Evolutionary conservation across 2,329 filamentous ascomycete species (phyloP).

Genomic region (Diaporthe longicolla): DNA sequence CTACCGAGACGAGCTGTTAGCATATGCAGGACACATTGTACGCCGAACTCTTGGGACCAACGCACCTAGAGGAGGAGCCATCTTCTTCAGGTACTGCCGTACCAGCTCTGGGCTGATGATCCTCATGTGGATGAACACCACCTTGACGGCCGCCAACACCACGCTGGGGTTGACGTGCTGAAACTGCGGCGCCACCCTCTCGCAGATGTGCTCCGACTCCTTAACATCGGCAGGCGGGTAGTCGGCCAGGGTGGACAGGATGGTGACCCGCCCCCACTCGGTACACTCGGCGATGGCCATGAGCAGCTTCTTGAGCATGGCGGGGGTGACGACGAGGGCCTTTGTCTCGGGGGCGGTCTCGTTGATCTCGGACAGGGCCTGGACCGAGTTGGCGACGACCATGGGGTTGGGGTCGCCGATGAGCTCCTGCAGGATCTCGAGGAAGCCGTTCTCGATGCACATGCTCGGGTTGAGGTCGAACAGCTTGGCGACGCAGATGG

Average conservation of each 20-base stretch:
- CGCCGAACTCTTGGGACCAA: constrained; percentile 28
- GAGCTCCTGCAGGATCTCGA: constrained; percentile 93
- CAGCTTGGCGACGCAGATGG: constrained; percentile 97
- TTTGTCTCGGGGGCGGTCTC: constrained; percentile 92
- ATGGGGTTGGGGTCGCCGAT: constrained; percentile 98
- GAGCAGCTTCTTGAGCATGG: constrained; percentile 92
- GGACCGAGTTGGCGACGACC: constrained; percentile 98
- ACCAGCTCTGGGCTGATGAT: constrained; percentile 82
- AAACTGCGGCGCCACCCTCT: constrained; percentile 95
- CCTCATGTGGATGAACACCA: constrained; percentile 97
- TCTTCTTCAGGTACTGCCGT: constrained; percentile 94
- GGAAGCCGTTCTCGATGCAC: constrained; percentile 96
- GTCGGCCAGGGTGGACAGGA: constrained; percentile 89
- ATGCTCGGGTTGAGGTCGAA: constrained; percentile 94
- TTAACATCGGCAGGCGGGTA: constrained; percentile 91
- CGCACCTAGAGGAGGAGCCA: constrained; percentile 93
- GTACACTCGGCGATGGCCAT: constrained; percentile 98
- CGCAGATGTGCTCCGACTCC: constrained; percentile 98
- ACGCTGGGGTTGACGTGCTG: constrained; percentile 99
- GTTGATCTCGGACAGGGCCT: constrained; percentile 90
- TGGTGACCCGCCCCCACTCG: constrained; percentile 97
- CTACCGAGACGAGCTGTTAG: constrained; percentile 58
- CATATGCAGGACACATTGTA: constrained; percentile 29
- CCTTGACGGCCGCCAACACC: constrained; percentile 96
- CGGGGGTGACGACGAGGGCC: constrained; percentile 85